A percentile compares a stretch with the other conserved stretches of the same genome.
phyloP scores from a whole-genome alignment of 352 stramenopile genomes.

The Globisporangium radiosum region DNA sequence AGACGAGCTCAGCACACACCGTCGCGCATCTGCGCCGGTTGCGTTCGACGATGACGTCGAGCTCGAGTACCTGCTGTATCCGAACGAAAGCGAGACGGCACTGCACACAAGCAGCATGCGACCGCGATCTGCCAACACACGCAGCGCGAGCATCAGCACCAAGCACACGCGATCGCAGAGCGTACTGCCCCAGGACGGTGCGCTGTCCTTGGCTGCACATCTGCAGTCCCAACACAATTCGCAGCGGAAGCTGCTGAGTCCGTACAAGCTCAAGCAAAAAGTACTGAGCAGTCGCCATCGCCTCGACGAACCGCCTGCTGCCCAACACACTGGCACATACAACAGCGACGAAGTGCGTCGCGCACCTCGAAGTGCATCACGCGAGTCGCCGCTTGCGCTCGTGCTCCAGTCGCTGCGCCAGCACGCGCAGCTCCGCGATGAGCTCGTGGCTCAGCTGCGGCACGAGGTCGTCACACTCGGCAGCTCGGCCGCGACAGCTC shows the following conservation, averaged over 20 bases:
- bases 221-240: neutral
- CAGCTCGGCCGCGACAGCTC: no score
- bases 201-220: neutral
- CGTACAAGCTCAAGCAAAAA: conserved; percentile 60
- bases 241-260: conserved; percentile 31
- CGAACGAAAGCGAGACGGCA: conserved; percentile 3
- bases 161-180: neutral
- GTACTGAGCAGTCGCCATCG: conserved; percentile 28
- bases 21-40: neutral
- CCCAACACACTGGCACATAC: no score
- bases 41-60: neutral
- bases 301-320: neutral
- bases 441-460: conserved; percentile 35
- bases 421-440: conserved; percentile 38
- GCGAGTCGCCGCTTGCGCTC: conserved; percentile 18
- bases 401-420: conserved; percentile 43
- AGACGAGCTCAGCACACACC: neutral
- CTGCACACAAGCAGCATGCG: conserved; percentile 2
- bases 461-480: conserved; percentile 18
- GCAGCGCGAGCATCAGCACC: neutral
- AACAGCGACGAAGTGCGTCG: neutral
- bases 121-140: conserved; percentile 7
- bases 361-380: neutral
- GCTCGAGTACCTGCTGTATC: neutral
- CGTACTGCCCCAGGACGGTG: neutral